Conservation (phyloP, 148 eudicot species). For the Agrostemma githago region DNA sequence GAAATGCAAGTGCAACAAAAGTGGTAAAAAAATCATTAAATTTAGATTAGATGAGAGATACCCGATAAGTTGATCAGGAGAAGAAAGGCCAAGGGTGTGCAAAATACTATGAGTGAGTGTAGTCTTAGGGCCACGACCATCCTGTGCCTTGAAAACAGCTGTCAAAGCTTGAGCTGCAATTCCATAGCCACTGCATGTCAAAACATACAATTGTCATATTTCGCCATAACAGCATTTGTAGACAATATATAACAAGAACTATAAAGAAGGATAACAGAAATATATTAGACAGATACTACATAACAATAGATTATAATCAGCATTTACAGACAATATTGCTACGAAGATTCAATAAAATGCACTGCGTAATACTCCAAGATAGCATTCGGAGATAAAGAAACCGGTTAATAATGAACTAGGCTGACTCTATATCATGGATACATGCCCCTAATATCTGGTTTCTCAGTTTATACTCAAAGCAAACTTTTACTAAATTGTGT, state of each 20-base stretch:
- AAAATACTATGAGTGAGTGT: slow-evolving; percentile 53
- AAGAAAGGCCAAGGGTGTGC: slow-evolving; percentile 49
- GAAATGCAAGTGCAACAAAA: neutral
- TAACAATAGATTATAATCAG: neutral
- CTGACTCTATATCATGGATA: neutral
- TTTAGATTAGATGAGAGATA: slow-evolving; percentile 27
- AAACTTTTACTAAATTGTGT: neutral
- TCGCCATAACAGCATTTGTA: neutral
- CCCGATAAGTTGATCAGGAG: slow-evolving; percentile 81
- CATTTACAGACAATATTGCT: neutral
- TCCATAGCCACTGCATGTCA: slow-evolving; percentile 67
- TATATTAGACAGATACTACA: neutral
- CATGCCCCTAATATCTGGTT: neutral
- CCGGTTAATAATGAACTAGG: neutral
- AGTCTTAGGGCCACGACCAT: slow-evolving; percentile 75
- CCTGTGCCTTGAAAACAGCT: slow-evolving; percentile 70
- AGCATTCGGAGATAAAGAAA: neutral
- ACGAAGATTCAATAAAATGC: neutral
- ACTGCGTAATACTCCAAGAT: neutral
- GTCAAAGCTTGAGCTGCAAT: slow-evolving; percentile 80
- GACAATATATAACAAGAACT: neutral
- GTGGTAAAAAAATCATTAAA: neutral
- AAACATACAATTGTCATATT: neutral
- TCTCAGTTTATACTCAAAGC: neutral
- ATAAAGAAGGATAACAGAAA: neutral